Conservation (phyloP, 1,284 basidiomycete species). For the Ceraceosorus guamensis region DNA sequence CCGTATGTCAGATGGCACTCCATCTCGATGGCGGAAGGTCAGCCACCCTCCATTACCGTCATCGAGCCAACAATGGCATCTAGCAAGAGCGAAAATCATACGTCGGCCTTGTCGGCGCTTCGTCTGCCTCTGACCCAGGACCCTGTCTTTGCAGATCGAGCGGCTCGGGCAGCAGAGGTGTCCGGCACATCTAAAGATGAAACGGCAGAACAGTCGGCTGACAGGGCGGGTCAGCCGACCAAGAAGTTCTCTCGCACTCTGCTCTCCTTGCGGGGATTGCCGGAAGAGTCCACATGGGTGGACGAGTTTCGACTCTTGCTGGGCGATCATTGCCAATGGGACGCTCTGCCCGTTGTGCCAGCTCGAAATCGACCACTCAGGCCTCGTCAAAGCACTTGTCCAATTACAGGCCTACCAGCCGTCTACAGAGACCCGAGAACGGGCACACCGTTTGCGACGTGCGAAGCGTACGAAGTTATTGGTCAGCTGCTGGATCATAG, state of each 20-base stretch:
- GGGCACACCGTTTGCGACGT: slow-evolving; percentile 66
- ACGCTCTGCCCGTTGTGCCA: slow-evolving; percentile 47
- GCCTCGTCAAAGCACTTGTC: slow-evolving; percentile 49
- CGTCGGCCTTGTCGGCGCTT: not conserved
- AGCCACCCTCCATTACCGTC: not conserved
- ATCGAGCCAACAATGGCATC: not conserved
- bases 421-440: slow-evolving; percentile 67
- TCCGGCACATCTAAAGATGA: no score
- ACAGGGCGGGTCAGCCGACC: not conserved
- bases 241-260: slow-evolving; percentile 24
- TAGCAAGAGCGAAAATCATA: not conserved
- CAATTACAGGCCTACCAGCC: slow-evolving; percentile 52
- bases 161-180: not conserved
- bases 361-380: slow-evolving; percentile 50
- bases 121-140: slow-evolving; percentile 8
- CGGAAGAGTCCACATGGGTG: slow-evolving; percentile 53
- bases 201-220: no score
- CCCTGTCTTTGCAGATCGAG: slow-evolving; percentile 20
- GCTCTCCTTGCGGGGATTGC: slow-evolving; percentile 23
- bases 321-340: slow-evolving; percentile 56
- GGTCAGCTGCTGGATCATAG: slow-evolving; percentile 57
- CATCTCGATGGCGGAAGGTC: slow-evolving; percentile 5
- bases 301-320: slow-evolving; percentile 70
- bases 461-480: slow-evolving; percentile 60
- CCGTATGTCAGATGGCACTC: slow-evolving; percentile 62